These are phyloP conservation scores for Nectriaceae sp. DNA, from an alignment of 2,329 filamentous ascomycete species.

Conservation along the genomic window DNA sequence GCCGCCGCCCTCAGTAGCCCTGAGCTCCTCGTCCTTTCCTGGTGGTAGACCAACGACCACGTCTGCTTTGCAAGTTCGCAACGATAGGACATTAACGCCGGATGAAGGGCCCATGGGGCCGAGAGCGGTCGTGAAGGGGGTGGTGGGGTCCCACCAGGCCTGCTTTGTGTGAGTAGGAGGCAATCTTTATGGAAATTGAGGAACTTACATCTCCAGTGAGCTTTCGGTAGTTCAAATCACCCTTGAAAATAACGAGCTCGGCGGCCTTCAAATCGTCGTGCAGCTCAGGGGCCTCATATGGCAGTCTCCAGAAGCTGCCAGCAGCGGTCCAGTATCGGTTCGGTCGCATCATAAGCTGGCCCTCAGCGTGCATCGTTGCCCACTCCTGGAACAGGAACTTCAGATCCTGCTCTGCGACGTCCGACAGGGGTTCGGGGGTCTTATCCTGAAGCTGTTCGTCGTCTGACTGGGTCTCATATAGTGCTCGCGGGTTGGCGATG, in stretches of 20 bases:
- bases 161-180: conserved; percentile 21
- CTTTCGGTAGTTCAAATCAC: conserved; percentile 95
- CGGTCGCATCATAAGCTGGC: conserved; percentile 78
- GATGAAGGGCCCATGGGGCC: conserved; percentile 82
- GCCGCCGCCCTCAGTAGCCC: conserved; percentile 66
- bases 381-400: conserved; percentile 81
- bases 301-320: conserved; percentile 87
- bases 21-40: conserved; percentile 82
- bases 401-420: conserved; percentile 67
- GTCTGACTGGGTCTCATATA: conserved; percentile 76
- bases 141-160: conserved; percentile 77
- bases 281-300: conserved; percentile 65
- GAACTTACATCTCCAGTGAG: conserved; percentile 78
- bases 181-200: neutral
- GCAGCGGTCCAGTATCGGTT: conserved; percentile 90
- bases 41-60: conserved; percentile 85
- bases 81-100: conserved; percentile 79
- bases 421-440: conserved; percentile 62
- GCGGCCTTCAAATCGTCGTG: conserved; percentile 77
- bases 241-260: conserved; percentile 94
- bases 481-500: conserved; percentile 73
- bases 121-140: conserved; percentile 80
- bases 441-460: conserved; percentile 62
- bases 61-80: conserved; percentile 96
- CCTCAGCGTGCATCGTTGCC: conserved; percentile 78